phyloP scores from a whole-genome alignment of 768 basidiomycete genomes.

The Neoboletus brunneissimus region DNA sequence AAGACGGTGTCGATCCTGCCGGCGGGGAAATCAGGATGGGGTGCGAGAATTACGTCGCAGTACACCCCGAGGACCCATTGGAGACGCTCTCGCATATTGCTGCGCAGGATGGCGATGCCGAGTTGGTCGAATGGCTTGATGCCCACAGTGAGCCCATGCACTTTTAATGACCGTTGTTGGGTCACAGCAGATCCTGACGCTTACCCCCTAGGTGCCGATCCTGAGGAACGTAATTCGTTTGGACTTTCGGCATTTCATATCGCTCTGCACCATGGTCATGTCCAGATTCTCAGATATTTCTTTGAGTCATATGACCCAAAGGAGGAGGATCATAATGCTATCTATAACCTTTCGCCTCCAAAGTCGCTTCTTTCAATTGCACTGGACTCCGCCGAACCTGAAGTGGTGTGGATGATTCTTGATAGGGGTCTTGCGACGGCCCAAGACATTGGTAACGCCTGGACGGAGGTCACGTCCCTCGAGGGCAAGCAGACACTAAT shows the following conservation, averaged over 20 bases:
- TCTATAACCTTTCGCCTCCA: constrained; percentile 46
- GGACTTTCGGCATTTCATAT: constrained; percentile 66
- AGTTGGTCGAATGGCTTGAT: constrained; percentile 67
- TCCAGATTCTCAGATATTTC: constrained; percentile 56
- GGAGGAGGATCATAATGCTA: constrained; percentile 44
- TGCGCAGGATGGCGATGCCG: constrained; percentile 49
- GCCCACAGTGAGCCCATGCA: constrained; percentile 55
- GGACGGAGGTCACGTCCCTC: constrained; percentile 46
- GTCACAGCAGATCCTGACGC: constrained; percentile 18
- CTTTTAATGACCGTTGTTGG: constrained; percentile 23
- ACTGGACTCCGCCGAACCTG: constrained; percentile 57
- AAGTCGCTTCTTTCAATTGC: constrained; percentile 53
- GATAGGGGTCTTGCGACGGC: constrained; percentile 51
- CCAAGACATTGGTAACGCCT: constrained; percentile 50
- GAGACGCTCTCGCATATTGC: constrained; percentile 75
- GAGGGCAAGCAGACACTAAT: constrained; percentile 27
- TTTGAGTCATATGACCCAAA: constrained; percentile 57
- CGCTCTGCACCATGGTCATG: constrained; percentile 52
- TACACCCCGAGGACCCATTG: constrained; percentile 47
- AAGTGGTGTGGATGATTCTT: constrained; percentile 62
- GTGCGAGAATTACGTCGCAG: constrained; percentile 49
- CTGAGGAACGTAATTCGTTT: constrained; percentile 61
- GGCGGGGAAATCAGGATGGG: constrained; percentile 66
- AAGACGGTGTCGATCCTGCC: constrained; percentile 65
- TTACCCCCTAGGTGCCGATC: constrained; percentile 56